Evolutionary conservation across 129 eudicot genomes (phyloP).

Genomic region (Centaurea solstitialis): DNA sequence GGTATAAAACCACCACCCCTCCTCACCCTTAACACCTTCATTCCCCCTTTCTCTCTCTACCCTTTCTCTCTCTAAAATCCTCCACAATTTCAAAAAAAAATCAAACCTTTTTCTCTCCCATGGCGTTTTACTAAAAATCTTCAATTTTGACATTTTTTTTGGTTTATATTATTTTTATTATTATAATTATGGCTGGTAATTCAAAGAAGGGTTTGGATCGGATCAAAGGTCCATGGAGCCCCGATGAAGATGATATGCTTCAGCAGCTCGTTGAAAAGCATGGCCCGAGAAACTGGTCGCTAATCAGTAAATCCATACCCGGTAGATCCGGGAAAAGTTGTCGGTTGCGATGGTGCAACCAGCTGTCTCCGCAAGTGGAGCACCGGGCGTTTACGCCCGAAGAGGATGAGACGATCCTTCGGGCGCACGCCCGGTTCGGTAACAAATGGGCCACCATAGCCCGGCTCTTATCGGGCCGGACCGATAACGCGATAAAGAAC

Average conservation of each 20-base stretch:
- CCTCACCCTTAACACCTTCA: neutral
- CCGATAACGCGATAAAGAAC: slow-evolving; percentile 89
- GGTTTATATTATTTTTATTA: too few species aligned
- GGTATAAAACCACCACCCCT: slow-evolving; percentile 29
- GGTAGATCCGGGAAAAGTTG: slow-evolving; percentile 90
- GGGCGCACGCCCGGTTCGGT: slow-evolving; percentile 80
- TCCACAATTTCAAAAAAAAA: neutral
- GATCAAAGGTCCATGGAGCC: slow-evolving; percentile 97
- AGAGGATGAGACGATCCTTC: slow-evolving; percentile 76
- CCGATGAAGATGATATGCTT: slow-evolving; percentile 75
- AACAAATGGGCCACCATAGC: slow-evolving; percentile 98
- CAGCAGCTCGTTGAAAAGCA: slow-evolving; percentile 63
- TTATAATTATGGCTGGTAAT: slow-evolving; percentile 10
- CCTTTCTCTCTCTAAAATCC: slow-evolving; percentile 13
- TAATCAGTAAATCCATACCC: slow-evolving; percentile 74
- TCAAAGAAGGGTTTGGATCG: slow-evolving; percentile 59
- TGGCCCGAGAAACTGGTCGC: slow-evolving; percentile 87
- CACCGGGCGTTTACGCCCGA: slow-evolving; percentile 83
- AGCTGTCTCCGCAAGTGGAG: slow-evolving; percentile 83
- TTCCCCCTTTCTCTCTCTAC: slow-evolving; percentile 25
- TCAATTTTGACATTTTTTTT: neutral
- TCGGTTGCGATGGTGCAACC: slow-evolving; percentile 89
- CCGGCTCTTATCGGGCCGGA: slow-evolving; percentile 76
- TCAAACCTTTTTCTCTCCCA: neutral
- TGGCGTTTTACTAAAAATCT: neutral